Conservation (phyloP, 2,329 filamentous ascomycete species). For the Sarocladium kiliense region DNA sequence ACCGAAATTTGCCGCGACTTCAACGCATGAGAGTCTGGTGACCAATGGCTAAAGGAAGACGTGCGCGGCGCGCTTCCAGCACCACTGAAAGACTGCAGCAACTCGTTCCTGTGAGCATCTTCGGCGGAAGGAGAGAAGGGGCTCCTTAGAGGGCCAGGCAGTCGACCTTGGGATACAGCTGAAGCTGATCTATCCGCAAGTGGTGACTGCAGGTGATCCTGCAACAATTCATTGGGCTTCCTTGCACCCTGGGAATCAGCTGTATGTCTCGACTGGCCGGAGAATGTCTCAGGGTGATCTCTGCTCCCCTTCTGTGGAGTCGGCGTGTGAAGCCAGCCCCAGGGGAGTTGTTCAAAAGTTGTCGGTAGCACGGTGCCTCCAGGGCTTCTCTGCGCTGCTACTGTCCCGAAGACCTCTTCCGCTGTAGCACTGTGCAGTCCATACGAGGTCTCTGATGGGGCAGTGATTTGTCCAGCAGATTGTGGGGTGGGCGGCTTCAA, state of each 20-base stretch:
- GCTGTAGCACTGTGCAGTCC: slow-evolving; percentile 50
- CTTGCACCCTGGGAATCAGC: slow-evolving; percentile 10
- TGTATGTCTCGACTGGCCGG: background rate
- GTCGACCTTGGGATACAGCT: background rate
- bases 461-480: slow-evolving; percentile 20
- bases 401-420: slow-evolving; percentile 42
- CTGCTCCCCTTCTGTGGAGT: slow-evolving; percentile 21
- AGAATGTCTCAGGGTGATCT: background rate
- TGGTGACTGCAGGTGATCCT: slow-evolving; percentile 11
- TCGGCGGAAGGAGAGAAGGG: slow-evolving; percentile 15
- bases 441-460: slow-evolving; percentile 39
- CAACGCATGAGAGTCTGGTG: background rate
- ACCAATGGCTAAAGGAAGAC: slow-evolving; percentile 22
- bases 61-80: slow-evolving; percentile 7
- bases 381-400: slow-evolving; percentile 27
- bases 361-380: slow-evolving; percentile 22
- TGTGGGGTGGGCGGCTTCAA: slow-evolving; percentile 40
- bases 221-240: slow-evolving; percentile 11
- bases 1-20: slow-evolving; percentile 12
- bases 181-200: slow-evolving; percentile 7
- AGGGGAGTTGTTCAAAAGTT: slow-evolving; percentile 38
- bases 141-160: background rate
- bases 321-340: slow-evolving; percentile 42
- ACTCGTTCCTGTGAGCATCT: slow-evolving; percentile 25
- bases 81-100: slow-evolving; percentile 29